Conservation (phyloP, 163 green algal genomes). For the Scenedesmus sp. region DNA sequence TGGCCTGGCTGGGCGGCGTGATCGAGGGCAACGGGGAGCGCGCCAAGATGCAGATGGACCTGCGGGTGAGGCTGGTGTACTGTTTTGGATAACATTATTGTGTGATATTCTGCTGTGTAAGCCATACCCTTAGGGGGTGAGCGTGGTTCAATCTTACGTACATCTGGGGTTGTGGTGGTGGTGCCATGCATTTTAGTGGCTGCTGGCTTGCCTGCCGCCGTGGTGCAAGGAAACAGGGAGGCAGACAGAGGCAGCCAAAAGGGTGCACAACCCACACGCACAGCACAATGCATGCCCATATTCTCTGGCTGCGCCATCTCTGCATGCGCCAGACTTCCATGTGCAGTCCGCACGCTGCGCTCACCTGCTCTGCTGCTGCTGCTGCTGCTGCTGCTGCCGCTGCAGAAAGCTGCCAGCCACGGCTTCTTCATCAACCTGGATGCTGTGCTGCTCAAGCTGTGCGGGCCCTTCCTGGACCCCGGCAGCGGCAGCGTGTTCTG, state of each 20-base stretch:
- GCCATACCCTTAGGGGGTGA: too few relatives aligned
- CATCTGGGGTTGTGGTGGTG: not conserved
- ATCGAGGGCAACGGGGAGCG: conserved; percentile 86
- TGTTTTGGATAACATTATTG: not conserved
- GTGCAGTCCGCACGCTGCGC: not conserved
- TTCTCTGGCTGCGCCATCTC: not conserved
- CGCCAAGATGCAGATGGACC: conserved; percentile 84
- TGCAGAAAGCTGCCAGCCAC: conserved; percentile 66
- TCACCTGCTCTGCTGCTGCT: not conserved
- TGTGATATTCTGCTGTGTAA: not conserved
- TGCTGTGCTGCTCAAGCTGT: conserved; percentile 89
- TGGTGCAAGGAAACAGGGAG: not conserved
- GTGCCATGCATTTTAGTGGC: not conserved
- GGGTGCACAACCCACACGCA: not conserved
- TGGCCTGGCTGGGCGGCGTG: conserved; percentile 85
- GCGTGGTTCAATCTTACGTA: too few relatives aligned
- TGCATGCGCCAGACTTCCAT: not conserved
- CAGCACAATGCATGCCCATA: not conserved
- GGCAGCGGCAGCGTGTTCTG: conserved; percentile 73
- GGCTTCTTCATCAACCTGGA: conserved; percentile 93
- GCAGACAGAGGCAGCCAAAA: too few relatives aligned
- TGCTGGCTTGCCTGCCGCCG: not conserved
- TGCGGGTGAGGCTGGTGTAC: not conserved
- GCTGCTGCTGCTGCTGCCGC: not conserved
- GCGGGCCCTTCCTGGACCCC: conserved; percentile 92